Evolutionary conservation across 495 filamentous ascomycete genomes (phyloP), one percentile per base, ranked within the genome.

Genomic region (Lophium mytilinum): DNA sequence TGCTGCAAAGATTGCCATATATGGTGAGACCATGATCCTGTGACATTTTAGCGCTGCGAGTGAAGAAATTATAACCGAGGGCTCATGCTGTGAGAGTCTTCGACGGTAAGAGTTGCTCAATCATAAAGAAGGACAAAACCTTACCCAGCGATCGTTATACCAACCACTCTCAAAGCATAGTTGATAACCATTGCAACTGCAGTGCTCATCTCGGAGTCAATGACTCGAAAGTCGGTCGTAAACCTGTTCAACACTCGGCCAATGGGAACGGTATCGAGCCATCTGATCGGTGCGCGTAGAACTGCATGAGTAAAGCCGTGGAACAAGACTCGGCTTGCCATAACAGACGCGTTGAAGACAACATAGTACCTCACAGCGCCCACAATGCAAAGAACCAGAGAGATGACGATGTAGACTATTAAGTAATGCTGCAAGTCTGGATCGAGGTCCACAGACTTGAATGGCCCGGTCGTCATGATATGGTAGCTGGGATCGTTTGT

Each of bases 201-300:
- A 6, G 19, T 9, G 4, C 34, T n/a, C 37, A 54, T 15, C n/a
- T 45, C 40, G 4, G 52, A 54, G 37, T 54, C 52, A 33, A 54
- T 17, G 2, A 78, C 76, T 59, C 80, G 77, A 64, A 93, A 90
- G 62, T 93, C 89, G 5, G 85, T 77, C 0, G 87, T 88, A 55
- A 92, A 91, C 6, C 89, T 78, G 67, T 93, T 94, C 3, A 92
- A 67, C 37, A 92, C 82, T 21, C 87, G 80, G 1, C 89, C 89
- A 0, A 88, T 71, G 0, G 89, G 89, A 0, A 89, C 84, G 0
- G 87, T 92, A 66, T 94, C 89, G 10, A 92, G 73, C 85, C 87
- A 94, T 46, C 84, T 74, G 9, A 88, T 71, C 0, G 87, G 88
- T 12, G 87, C 78, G 8, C 83, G 81, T 0, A 93, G 75, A 14